Base-by-base conservation (phyloP, 2,329 filamentous ascomycete species). In the Talaromyces sp. region DNA sequence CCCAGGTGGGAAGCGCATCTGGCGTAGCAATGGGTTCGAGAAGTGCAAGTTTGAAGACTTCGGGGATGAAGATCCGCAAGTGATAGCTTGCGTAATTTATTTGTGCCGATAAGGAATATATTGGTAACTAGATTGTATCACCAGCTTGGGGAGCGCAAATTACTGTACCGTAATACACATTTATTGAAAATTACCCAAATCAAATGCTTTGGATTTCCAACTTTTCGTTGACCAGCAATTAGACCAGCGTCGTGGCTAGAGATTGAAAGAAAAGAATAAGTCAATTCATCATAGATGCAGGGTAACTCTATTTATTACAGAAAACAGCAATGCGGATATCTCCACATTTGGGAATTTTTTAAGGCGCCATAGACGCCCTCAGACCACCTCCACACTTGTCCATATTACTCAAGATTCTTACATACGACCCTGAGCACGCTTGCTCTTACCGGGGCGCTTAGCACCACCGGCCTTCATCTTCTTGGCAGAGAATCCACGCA, bases 401-500 rank as follows among this genome's bases (percentile, higher is more conserved):
- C 13, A 37, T 8, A 14, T 20, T 16, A 9, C 30, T 19, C 47
- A 39, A 47, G 22, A 16, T 33, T 20, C 17, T 40, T 49, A 50
- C 54, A 51, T 48, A n/a, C 33, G 42, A 48, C 45, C 39, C 41
- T 52, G 36, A 37, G 72, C 73, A 57, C 77, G 72, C 66, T 71
- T 73, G 63, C 73, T 78, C 71, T 82, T 82, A n/a, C 80, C 80
- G 24, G 75, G 76, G 56, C 80, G 71, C 64, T 77, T 75, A 37
- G 73, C 66, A 39, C 69, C 70, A 49, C 68, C 65, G 4, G 77
- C 81, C 81, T 96, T 96, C 90, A 96, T 96, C 76, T 86, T 89
- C 80, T 87, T 91, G 33, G 81, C 82, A 49, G 87, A 91, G 78
- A 95, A 97, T 1, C 84, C 85, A 57, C 85, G 85, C 63, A 95